A percentile compares a stretch with the other conserved stretches of the same genome.
phyloP scores from a whole-genome alignment of 176 grass and related monocot genomes.

The Oryza glaberrima region DNA sequence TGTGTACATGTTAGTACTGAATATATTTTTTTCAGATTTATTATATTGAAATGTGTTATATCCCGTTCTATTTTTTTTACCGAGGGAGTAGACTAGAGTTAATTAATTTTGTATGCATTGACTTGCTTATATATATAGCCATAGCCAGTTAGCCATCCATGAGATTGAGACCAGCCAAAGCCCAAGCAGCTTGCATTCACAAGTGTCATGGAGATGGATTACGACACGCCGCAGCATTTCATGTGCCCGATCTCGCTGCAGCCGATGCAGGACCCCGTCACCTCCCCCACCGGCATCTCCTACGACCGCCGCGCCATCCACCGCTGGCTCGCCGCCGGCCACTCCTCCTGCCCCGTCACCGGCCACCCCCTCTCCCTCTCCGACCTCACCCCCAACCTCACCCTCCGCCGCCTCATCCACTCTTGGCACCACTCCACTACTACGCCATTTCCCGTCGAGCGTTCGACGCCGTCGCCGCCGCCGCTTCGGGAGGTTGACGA shows the following conservation, averaged over 20 bases:
- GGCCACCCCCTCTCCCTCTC: constrained; percentile 43
- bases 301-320: constrained; percentile 73
- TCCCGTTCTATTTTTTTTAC: too few species aligned
- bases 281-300: constrained; percentile 62
- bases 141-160: background rate
- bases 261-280: constrained; percentile 66
- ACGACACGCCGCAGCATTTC: constrained; percentile 17
- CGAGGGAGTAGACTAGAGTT: too few species aligned
- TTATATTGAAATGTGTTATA: too few species aligned
- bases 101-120: background rate
- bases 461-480: too few species aligned
- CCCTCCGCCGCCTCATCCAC: constrained; percentile 60
- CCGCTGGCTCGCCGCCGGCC: constrained; percentile 62
- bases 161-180: background rate
- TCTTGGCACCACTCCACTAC: constrained; percentile 7
- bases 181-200: background rate
- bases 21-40: too few species aligned
- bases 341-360: constrained; percentile 59
- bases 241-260: constrained; percentile 68
- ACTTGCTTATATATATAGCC: background rate
- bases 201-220: too few species aligned
- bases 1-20: too few species aligned
- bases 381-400: constrained; percentile 70
- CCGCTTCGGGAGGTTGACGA: background rate
- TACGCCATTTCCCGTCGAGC: too few species aligned